Conservation (phyloP, 768 basidiomycete species). For the Phylloporus arenicola region DNA sequence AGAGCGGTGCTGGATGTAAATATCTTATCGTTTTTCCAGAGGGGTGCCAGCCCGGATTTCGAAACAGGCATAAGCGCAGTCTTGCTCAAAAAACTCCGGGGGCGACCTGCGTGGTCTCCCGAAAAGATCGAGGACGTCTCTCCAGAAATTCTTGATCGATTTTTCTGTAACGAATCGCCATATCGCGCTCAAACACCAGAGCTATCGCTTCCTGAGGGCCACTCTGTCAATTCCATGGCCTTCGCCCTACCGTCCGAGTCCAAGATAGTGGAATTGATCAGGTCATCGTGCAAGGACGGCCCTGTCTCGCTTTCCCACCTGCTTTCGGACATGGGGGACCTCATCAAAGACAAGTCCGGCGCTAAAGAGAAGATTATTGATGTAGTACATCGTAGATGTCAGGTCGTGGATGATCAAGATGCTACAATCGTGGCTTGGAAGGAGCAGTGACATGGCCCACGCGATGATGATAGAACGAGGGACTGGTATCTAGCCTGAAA, state of each 20-base stretch:
- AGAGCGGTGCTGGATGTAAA: constrained; percentile 11
- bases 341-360: constrained; percentile 42
- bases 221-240: constrained; percentile 28
- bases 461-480: constrained; percentile 13
- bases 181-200: constrained; percentile 42
- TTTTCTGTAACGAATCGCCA: constrained; percentile 58
- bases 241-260: constrained; percentile 73
- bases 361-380: constrained; percentile 74
- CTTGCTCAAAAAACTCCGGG: constrained; percentile 46
- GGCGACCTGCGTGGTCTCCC: constrained; percentile 69
- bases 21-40: constrained; percentile 39
- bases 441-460: constrained; percentile 12
- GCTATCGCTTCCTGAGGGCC: constrained; percentile 38
- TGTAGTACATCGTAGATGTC: constrained; percentile 65
- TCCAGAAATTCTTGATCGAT: constrained; percentile 50
- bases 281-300: constrained; percentile 35
- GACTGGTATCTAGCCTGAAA: background rate
- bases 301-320: constrained; percentile 24
- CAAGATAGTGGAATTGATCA: constrained; percentile 63
- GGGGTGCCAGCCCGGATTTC: constrained; percentile 79
- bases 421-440: constrained; percentile 19
- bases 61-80: constrained; percentile 71
- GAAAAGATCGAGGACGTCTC: constrained; percentile 55
- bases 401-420: constrained; percentile 49
- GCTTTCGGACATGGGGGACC: constrained; percentile 18